These are phyloP conservation scores for Fimicolochytrium jonesii DNA, from an alignment of 192 early-diverging fungal genomes.

Conservation along the genomic window DNA sequence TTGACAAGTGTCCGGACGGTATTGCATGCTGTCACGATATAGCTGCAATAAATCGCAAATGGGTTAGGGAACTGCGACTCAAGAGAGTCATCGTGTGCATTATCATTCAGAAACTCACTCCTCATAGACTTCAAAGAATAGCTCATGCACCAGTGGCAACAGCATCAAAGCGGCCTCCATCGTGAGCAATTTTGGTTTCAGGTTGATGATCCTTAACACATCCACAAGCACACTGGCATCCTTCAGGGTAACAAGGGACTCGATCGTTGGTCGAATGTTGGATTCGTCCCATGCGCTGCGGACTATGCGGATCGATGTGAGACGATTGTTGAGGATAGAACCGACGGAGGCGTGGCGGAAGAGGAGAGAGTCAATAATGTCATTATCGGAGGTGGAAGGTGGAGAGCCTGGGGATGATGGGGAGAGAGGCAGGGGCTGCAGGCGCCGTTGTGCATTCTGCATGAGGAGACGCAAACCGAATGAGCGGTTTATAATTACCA, in stretches of 20 bases:
- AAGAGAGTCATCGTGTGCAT: neutral
- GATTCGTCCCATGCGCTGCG: constrained; percentile 41
- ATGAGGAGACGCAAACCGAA: neutral
- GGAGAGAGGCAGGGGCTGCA: constrained; percentile 18
- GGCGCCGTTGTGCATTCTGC: constrained; percentile 17
- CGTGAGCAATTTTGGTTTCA: constrained; percentile 42
- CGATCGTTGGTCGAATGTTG: constrained; percentile 38
- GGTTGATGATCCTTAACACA: constrained; percentile 39
- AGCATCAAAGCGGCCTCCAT: constrained; percentile 39
- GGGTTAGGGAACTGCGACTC: neutral
- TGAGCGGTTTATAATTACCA: neutral
- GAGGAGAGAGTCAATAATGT: constrained; percentile 33
- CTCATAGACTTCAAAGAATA: constrained; percentile 52
- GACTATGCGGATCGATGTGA: constrained; percentile 31
- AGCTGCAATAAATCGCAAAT: constrained; percentile 27
- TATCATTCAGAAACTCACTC: constrained; percentile 32
- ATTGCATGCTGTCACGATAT: constrained; percentile 43
- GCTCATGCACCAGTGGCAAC: constrained; percentile 41
- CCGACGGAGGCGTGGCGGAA: constrained; percentile 45
- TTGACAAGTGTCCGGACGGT: constrained; percentile 40
- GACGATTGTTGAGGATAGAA: constrained; percentile 33
- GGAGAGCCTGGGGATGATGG: constrained; percentile 13
- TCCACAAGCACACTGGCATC: constrained; percentile 41
- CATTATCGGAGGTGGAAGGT: constrained; percentile 23
- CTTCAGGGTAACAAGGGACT: constrained; percentile 21